Evolutionary conservation across 805 yeast genomes (phyloP).

Genomic region (Pichia pseudocactophila): DNA sequence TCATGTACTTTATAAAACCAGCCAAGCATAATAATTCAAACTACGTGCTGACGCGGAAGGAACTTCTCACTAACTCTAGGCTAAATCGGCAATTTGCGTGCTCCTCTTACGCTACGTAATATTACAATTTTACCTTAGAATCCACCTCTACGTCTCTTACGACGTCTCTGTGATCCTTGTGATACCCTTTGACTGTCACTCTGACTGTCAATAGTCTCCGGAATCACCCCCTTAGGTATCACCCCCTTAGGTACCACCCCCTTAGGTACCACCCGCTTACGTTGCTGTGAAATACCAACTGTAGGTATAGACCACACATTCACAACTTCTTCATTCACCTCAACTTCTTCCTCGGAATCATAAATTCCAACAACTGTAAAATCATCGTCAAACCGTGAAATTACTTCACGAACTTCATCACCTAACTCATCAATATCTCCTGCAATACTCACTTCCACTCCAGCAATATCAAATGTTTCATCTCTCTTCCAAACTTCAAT

Average conservation of each 20-base stretch:
- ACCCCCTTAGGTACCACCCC: too few relatives aligned
- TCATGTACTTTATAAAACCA: too few relatives aligned
- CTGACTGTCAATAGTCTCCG: too few relatives aligned
- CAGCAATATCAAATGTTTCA: not conserved
- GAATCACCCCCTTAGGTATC: too few relatives aligned
- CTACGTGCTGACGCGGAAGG: too few relatives aligned
- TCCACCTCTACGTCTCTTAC: slow-evolving; percentile 2
- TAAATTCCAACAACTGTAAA: slow-evolving; percentile 8
- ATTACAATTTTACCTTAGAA: not conserved
- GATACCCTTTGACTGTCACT: slow-evolving; percentile 1
- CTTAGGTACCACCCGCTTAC: too few relatives aligned
- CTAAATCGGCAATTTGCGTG: too few relatives aligned
- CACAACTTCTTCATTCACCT: not conserved
- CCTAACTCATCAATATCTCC: not conserved
- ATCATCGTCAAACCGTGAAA: slow-evolving; percentile 11
- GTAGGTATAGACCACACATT: not conserved
- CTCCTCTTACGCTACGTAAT: too few relatives aligned
- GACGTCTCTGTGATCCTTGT: not conserved
- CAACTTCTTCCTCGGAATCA: slow-evolving; percentile 4
- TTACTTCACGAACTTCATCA: slow-evolving; percentile 5
- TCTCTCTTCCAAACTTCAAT: slow-evolving; percentile 4
- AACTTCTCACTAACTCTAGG: too few relatives aligned
- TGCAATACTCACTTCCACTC: slow-evolving; percentile 2
- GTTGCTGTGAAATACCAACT: slow-evolving; percentile 2
- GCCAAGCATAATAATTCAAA: too few relatives aligned